These are phyloP conservation scores for Athelia psychrophila DNA, from an alignment of 1,284 basidiomycete species.

Conservation along the genomic window DNA sequence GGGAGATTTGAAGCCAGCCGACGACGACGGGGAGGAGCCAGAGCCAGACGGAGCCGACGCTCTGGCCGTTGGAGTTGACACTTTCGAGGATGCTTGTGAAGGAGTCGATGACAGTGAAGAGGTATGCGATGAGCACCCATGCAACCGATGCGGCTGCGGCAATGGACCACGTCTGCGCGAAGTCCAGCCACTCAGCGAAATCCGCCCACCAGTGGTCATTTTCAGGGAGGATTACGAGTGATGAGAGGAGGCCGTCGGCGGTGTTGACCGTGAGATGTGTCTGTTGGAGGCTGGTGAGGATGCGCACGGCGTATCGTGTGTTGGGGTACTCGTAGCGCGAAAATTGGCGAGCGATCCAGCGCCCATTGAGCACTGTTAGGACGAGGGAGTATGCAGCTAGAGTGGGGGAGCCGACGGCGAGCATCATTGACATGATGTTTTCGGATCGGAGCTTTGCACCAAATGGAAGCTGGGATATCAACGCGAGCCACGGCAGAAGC, in stretches of 20 bases:
- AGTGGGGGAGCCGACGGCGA: slow-evolving; percentile 31
- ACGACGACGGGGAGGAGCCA: slow-evolving; percentile 41
- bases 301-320: slow-evolving; percentile 20
- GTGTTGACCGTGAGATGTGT: slow-evolving; percentile 24
- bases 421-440: slow-evolving; percentile 13
- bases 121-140: slow-evolving; percentile 41
- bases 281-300: slow-evolving; percentile 35
- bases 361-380: slow-evolving; percentile 32
- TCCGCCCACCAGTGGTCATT: slow-evolving; percentile 34
- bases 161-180: slow-evolving; percentile 36
- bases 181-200: slow-evolving; percentile 24
- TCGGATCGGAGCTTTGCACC: slow-evolving; percentile 29
- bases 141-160: slow-evolving; percentile 33
- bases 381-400: slow-evolving; percentile 36
- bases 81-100: slow-evolving; percentile 15
- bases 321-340: slow-evolving; percentile 29
- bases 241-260: slow-evolving; percentile 23
- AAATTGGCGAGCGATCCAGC: slow-evolving; percentile 31
- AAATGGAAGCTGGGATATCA: slow-evolving; percentile 42
- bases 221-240: slow-evolving; percentile 30
- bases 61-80: slow-evolving; percentile 30
- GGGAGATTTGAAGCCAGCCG: slow-evolving; percentile 38
- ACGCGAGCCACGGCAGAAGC: slow-evolving; percentile 42
- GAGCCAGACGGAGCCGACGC: slow-evolving; percentile 35
- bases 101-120: slow-evolving; percentile 37